Conservation (phyloP, 768 basidiomycete species). For the Cystoderma amianthinum region DNA sequence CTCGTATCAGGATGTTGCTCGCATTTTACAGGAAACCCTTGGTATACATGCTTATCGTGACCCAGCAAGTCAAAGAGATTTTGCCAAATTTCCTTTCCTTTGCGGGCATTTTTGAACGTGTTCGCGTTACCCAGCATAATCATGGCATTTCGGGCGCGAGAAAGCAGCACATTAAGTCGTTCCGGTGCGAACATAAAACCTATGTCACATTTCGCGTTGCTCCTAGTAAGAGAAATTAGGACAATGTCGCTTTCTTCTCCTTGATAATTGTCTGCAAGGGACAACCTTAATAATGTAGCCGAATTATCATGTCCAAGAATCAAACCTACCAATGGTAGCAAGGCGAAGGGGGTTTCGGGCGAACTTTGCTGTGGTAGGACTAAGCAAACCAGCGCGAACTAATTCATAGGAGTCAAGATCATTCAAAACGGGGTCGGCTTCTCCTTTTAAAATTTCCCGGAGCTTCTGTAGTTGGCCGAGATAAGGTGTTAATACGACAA, state of each 20-base stretch:
- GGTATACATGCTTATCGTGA: slow-evolving; percentile 37
- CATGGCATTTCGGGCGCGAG: slow-evolving; percentile 57
- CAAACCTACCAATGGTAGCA: slow-evolving; percentile 63
- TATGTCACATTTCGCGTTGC: slow-evolving; percentile 48
- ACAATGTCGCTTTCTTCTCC: slow-evolving; percentile 73
- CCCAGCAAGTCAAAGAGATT: slow-evolving; percentile 38
- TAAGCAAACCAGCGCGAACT: slow-evolving; percentile 46
- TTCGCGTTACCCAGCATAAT: slow-evolving; percentile 60
- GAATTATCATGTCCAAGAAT: slow-evolving; percentile 6
- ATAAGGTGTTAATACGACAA: slow-evolving; percentile 67
- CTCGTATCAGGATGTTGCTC: slow-evolving; percentile 41
- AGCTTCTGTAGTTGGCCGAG: slow-evolving; percentile 57
- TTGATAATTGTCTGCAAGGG: slow-evolving; percentile 70
- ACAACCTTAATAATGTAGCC: too few relatives aligned
- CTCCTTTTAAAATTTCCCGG: slow-evolving; percentile 32
- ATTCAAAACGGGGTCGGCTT: slow-evolving; percentile 53
- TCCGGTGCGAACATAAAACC: slow-evolving; percentile 71
- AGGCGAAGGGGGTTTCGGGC: slow-evolving; percentile 44
- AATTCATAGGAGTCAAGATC: slow-evolving; percentile 59
- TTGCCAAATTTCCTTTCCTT: slow-evolving; percentile 46
- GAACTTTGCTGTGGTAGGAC: slow-evolving; percentile 26
- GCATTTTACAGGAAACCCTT: slow-evolving; percentile 55
- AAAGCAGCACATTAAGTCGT: slow-evolving; percentile 65
- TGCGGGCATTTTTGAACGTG: slow-evolving; percentile 48
- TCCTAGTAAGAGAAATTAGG: slow-evolving; percentile 52